Conservation (phyloP, 2,329 filamentous ascomycete genomes). For the Paraconiothyrium sp. region DNA sequence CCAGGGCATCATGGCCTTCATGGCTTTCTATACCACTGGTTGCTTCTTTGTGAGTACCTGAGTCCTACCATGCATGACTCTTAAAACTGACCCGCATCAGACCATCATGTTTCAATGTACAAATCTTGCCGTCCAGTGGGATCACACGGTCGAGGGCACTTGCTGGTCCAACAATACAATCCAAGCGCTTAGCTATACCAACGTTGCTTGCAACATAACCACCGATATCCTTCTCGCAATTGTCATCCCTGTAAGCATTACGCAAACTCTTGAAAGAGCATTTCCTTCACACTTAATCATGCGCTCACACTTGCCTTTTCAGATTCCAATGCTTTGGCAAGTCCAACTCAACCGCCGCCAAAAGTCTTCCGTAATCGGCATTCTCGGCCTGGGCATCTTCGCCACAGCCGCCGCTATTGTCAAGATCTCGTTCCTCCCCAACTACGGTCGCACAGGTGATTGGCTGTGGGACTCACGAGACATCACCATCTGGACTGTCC, state of each 20-base stretch:
- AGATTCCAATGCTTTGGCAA: slow-evolving; percentile 43
- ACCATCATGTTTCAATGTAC: slow-evolving; percentile 61
- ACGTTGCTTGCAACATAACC: slow-evolving; percentile 54
- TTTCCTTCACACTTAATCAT: too few relatives aligned
- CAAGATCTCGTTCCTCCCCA: slow-evolving; percentile 48
- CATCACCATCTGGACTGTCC: slow-evolving; percentile 59
- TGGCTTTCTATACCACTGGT: slow-evolving; percentile 54
- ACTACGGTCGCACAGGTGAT: slow-evolving; percentile 50
- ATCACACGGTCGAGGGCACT: slow-evolving; percentile 47
- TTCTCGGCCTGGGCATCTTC: slow-evolving; percentile 58
- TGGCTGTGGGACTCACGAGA: slow-evolving; percentile 43
- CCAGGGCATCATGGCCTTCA: slow-evolving; percentile 57
- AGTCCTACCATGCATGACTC: neutral
- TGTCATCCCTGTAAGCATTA: slow-evolving; percentile 42
- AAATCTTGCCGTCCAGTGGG: slow-evolving; percentile 59
- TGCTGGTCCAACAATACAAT: slow-evolving; percentile 57
- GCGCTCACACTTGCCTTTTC: neutral
- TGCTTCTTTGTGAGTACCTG: slow-evolving; percentile 50
- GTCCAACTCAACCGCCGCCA: slow-evolving; percentile 53
- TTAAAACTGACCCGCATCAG: slow-evolving; percentile 11
- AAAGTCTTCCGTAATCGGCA: slow-evolving; percentile 53
- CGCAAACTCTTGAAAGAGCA: too few relatives aligned
- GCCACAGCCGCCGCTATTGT: slow-evolving; percentile 55
- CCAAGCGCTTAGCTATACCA: slow-evolving; percentile 56
- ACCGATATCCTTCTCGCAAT: slow-evolving; percentile 57